Conservation (phyloP, 768 basidiomycete genomes). For the Kwoniella sp. region DNA sequence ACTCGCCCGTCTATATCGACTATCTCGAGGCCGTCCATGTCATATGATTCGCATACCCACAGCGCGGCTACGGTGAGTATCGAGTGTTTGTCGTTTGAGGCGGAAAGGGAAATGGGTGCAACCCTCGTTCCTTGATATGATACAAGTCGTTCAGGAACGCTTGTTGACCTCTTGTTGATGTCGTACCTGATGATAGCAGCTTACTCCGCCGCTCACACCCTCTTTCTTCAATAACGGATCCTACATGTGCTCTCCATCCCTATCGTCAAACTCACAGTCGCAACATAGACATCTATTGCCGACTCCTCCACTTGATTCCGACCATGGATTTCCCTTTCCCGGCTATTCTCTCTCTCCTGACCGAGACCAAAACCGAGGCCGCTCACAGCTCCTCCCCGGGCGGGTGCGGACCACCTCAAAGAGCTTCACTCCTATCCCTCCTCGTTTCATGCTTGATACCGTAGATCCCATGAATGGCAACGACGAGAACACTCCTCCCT, state of each 20-base stretch:
- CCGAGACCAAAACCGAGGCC: too few species aligned
- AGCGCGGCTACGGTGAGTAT: neutral
- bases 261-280: neutral
- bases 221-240: neutral
- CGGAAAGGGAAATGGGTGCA: neutral
- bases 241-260: neutral
- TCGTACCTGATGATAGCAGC: neutral
- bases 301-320: neutral
- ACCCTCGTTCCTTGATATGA: slow-evolving; percentile 1
- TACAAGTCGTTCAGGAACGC: neutral
- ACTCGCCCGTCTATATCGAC: neutral
- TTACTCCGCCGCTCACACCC: neutral
- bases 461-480: too few species aligned
- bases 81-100: too few species aligned
- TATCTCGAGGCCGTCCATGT: neutral
- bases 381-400: neutral
- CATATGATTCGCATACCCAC: neutral
- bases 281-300: neutral
- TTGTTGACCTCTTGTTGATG: neutral
- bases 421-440: neutral
- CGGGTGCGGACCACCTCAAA: neutral
- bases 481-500: slow-evolving; percentile 2
- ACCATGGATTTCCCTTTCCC: neutral
- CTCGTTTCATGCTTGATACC: neutral
- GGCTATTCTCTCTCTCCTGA: neutral